Conservation (phyloP, 1,284 basidiomycete species). For the Vanrija pseudolonga region DNA sequence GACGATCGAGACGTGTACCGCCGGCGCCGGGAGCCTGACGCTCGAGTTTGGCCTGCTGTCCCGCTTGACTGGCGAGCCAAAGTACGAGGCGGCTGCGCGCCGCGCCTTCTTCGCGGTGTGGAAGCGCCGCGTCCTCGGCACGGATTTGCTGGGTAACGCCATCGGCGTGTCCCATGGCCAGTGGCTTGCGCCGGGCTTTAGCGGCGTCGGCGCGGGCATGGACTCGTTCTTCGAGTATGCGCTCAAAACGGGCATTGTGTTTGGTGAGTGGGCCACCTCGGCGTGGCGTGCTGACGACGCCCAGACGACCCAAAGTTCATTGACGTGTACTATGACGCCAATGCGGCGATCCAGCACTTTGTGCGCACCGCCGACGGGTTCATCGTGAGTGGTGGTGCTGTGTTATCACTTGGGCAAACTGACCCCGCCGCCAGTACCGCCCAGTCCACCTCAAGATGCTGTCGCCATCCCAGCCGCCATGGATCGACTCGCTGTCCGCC, state of each 20-base stretch:
- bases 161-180: conserved; percentile 62
- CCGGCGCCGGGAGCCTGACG: conserved; percentile 85
- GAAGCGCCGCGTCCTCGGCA: conserved; percentile 71
- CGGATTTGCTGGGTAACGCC: conserved; percentile 81
- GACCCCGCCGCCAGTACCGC: conserved; percentile 32
- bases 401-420: neutral
- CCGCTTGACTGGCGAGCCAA: conserved; percentile 76
- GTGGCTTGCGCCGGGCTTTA: conserved; percentile 62
- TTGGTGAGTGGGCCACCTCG: conserved; percentile 56
- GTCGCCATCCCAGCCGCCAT: conserved; percentile 24
- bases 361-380: conserved; percentile 76
- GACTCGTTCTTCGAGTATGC: conserved; percentile 92
- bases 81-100: conserved; percentile 69
- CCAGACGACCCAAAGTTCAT: conserved; percentile 79
- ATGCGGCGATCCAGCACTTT: conserved; percentile 82
- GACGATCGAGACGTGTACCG: conserved; percentile 53
- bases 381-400: conserved; percentile 58
- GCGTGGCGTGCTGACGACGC: conserved; percentile 7
- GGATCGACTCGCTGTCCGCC: conserved; percentile 51
- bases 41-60: conserved; percentile 89
- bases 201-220: conserved; percentile 82
- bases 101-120: conserved; percentile 85
- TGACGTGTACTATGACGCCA: conserved; percentile 83
- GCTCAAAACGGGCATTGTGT: conserved; percentile 65
- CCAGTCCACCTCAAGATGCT: conserved; percentile 32